Evolutionary conservation across 441 rosid genomes (phyloP).

Genomic region (Adansonia rubrostipa): DNA sequence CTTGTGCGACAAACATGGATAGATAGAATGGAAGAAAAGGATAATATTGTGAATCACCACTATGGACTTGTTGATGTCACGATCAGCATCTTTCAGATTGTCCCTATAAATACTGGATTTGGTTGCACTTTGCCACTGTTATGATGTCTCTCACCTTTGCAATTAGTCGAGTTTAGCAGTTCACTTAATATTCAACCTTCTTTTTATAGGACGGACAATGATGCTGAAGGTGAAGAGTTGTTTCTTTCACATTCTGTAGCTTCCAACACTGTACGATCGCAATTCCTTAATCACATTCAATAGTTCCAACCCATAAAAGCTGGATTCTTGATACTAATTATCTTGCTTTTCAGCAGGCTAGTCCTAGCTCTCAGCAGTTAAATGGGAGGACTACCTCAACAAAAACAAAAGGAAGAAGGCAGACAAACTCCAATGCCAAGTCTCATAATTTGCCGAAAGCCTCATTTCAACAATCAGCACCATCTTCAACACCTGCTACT

Average conservation of each 20-base stretch:
- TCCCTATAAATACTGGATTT: background rate
- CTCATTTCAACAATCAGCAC: slow-evolving; percentile 33
- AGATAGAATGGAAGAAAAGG: background rate
- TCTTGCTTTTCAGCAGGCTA: slow-evolving; percentile 34
- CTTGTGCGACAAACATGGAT: background rate
- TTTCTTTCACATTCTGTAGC: slow-evolving; percentile 41
- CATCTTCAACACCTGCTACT: slow-evolving; percentile 30
- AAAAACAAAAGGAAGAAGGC: slow-evolving; percentile 44
- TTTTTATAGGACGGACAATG: slow-evolving; percentile 53
- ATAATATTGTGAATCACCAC: background rate
- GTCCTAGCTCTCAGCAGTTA: slow-evolving; percentile 31
- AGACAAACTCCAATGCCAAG: slow-evolving; percentile 31
- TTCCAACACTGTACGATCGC: slow-evolving; percentile 39
- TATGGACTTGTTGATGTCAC: background rate
- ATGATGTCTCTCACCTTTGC: slow-evolving; percentile 17
- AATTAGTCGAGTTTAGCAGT: background rate
- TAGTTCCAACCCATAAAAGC: too few species aligned
- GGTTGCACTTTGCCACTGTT: background rate
- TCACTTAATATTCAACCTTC: slow-evolving; percentile 22
- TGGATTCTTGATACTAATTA: background rate
- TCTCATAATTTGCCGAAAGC: slow-evolving; percentile 32
- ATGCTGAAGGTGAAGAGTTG: slow-evolving; percentile 52
- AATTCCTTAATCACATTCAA: background rate
- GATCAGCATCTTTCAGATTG: background rate
- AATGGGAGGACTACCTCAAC: slow-evolving; percentile 34